phyloP scores from a whole-genome alignment of 192 early-diverging fungal genomes.

The Kappamyces sp. region DNA sequence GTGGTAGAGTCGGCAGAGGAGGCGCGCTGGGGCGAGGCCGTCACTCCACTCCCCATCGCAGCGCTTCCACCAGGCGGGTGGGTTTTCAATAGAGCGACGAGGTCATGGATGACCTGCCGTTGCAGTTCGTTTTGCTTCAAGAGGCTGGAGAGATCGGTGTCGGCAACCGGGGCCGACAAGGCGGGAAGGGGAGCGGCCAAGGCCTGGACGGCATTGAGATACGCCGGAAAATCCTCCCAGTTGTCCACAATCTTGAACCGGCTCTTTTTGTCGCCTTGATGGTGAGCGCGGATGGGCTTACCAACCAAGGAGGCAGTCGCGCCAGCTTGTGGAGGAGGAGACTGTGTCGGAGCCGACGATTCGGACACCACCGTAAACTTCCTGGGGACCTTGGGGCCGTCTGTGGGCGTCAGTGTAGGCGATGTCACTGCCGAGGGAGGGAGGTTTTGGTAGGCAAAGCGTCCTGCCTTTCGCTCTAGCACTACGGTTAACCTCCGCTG shows the following conservation, averaged over 20 bases:
- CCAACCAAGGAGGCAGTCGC: conserved; percentile 4
- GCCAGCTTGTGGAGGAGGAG: background rate
- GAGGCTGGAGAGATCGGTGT: conserved; percentile 4
- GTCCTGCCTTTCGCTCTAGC: conserved; percentile 27
- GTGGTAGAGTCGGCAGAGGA: too few relatives aligned
- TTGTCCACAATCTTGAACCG: conserved; percentile 23
- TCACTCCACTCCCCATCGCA: too few relatives aligned
- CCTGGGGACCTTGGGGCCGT: conserved; percentile 8
- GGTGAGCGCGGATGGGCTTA: background rate
- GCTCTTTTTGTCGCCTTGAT: conserved; percentile 11
- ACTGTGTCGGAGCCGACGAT: background rate
- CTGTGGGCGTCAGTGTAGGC: background rate
- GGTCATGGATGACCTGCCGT: conserved; percentile 14
- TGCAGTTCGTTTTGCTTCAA: conserved; percentile 17
- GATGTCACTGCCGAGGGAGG: conserved; percentile 1
- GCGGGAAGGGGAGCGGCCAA: background rate
- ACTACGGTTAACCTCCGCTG: background rate
- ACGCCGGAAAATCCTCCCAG: background rate
- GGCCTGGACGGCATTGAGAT: conserved; percentile 1
- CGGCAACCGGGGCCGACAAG: background rate
- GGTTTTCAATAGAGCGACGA: conserved; percentile 15
- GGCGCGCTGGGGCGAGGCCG: too few relatives aligned
- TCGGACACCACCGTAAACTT: conserved; percentile 9
- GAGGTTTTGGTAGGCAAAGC: conserved; percentile 27
- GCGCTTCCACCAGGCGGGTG: too few relatives aligned